Percentiles rank a stretch among this genome's conserved stretches.
Evolutionary conservation across 495 filamentous ascomycete genomes (phyloP).

Genomic region (Neurospora sp.): DNA sequence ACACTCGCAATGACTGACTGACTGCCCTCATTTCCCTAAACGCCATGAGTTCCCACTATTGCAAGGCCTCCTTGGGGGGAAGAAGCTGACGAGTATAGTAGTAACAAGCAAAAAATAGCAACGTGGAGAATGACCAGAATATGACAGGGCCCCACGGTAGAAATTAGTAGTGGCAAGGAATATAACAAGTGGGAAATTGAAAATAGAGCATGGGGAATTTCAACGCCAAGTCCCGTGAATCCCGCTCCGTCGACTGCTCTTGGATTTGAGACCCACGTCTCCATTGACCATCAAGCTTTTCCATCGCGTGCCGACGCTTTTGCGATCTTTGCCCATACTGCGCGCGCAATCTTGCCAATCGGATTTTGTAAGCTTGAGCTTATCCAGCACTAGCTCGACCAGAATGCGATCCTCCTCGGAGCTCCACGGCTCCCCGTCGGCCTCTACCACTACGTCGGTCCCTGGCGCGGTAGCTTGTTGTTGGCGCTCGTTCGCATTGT

Average conservation of each 20-base stretch:
- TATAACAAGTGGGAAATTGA: background rate
- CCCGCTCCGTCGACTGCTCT: conserved; percentile 30
- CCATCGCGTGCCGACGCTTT: conserved; percentile 59
- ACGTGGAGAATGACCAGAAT: background rate
- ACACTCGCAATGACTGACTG: background rate
- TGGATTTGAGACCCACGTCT: conserved; percentile 45
- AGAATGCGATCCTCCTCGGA: conserved; percentile 60
- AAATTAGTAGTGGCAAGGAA: background rate
- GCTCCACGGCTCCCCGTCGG: conserved; percentile 46
- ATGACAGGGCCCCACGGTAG: background rate
- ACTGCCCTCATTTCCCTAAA: background rate
- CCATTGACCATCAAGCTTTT: conserved; percentile 52
- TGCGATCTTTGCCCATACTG: conserved; percentile 54
- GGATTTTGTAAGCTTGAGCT: conserved; percentile 57
- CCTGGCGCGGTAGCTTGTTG: conserved; percentile 16
- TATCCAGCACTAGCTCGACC: conserved; percentile 64
- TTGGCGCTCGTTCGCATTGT: conserved; percentile 14
- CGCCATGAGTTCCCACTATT: background rate
- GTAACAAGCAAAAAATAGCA: background rate
- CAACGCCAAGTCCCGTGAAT: conserved; percentile 38
- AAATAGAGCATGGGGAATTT: background rate
- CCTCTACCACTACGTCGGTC: conserved; percentile 31
- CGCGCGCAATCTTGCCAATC: conserved; percentile 76
- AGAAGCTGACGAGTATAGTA: background rate
- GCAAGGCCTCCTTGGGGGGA: too few relatives aligned